Evolutionary conservation across 495 filamentous ascomycete species (phyloP).

Genomic region (Darksidea phi): DNA sequence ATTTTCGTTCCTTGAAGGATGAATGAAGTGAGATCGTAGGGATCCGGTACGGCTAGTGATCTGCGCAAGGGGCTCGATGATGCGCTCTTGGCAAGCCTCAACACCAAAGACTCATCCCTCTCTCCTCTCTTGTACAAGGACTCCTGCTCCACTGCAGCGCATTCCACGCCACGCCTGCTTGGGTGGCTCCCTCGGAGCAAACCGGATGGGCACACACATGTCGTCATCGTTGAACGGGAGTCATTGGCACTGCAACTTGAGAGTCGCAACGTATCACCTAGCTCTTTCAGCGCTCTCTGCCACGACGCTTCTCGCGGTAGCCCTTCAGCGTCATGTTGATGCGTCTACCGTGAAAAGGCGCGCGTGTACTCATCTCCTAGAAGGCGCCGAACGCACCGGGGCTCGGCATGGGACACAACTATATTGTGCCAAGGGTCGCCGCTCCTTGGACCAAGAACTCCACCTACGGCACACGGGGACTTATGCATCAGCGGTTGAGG

Average conservation of each 20-base stretch:
- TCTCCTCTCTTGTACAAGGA: background rate
- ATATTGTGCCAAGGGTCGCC: conserved; percentile 25
- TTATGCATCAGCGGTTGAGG: conserved; percentile 17
- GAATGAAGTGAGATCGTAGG: background rate
- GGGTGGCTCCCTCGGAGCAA: background rate
- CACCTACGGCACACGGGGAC: conserved; percentile 3
- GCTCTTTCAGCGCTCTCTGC: background rate
- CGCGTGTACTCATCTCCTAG: background rate
- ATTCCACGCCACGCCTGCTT: background rate
- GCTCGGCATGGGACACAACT: background rate
- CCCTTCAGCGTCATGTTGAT: no score
- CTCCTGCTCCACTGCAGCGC: conserved; percentile 1
- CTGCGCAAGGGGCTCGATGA: background rate
- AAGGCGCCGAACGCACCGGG: conserved; percentile 13
- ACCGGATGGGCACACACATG: background rate
- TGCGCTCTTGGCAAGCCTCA: conserved; percentile 15
- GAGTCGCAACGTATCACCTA: background rate
- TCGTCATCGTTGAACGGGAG: background rate
- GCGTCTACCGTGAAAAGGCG: no score
- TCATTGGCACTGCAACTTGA: background rate
- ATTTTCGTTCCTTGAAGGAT: background rate
- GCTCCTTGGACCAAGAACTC: conserved; percentile 17
- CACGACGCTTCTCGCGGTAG: no score
- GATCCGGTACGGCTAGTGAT: background rate
- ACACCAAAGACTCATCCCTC: conserved; percentile 20